Evolutionary conservation across 2,329 filamentous ascomycete genomes (phyloP).

Genomic region (Raffaelea arxii): DNA sequence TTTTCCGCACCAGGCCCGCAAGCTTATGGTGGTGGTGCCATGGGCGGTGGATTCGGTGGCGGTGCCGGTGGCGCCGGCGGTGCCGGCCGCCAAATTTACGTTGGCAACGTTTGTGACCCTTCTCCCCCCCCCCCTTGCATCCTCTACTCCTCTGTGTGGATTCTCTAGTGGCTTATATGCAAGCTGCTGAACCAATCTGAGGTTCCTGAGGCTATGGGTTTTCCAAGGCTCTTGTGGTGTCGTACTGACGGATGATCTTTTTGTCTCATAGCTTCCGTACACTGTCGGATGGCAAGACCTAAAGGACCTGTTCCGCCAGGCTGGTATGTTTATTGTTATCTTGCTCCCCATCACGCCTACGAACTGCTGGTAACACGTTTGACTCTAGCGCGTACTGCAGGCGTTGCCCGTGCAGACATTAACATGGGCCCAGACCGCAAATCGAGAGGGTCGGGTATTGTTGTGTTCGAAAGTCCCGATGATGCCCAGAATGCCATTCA

Average conservation of each 20-base stretch:
- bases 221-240: not conserved
- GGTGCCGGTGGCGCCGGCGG: slow-evolving; percentile 39
- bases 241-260: not conserved
- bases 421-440: slow-evolving; percentile 85
- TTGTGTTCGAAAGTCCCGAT: slow-evolving; percentile 89
- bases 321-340: slow-evolving; percentile 55
- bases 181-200: too few relatives aligned
- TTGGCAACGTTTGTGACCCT: slow-evolving; percentile 98
- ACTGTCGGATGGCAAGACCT: slow-evolving; percentile 98
- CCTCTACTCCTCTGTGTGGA: not conserved
- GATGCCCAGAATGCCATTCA: slow-evolving; percentile 93
- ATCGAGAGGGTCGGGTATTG: slow-evolving; percentile 93
- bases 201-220: too few relatives aligned
- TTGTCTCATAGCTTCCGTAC: slow-evolving; percentile 68
- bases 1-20: slow-evolving; percentile 28
- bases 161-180: slow-evolving; percentile 16
- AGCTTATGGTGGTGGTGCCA: slow-evolving; percentile 7
- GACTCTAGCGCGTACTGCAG: slow-evolving; percentile 54
- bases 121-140: slow-evolving; percentile 22
- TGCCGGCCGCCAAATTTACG: slow-evolving; percentile 83
- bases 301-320: slow-evolving; percentile 97
- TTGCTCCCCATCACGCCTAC: too few relatives aligned
- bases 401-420: slow-evolving; percentile 89
- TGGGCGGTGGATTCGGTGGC: slow-evolving; percentile 17
- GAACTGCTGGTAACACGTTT: too few relatives aligned